phyloP scores from a whole-genome alignment of 768 basidiomycete species.

The Boletales sp. region DNA sequence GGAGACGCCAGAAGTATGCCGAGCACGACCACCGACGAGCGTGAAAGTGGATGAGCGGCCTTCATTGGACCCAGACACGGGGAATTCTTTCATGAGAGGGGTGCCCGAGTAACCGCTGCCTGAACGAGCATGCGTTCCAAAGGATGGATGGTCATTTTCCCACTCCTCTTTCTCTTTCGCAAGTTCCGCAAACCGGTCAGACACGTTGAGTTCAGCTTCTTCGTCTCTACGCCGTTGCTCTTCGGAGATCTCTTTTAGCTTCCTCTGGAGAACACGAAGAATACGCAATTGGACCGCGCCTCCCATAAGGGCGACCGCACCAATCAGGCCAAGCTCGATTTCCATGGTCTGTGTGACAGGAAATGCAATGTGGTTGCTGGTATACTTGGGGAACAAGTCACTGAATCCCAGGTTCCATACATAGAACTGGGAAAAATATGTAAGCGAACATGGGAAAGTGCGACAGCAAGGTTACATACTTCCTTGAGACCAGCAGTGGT shows the following conservation, averaged over 20 bases:
- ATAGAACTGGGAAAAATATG: constrained; percentile 65
- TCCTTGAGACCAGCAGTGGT: constrained; percentile 91
- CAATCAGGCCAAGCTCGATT: constrained; percentile 88
- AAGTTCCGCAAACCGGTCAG: constrained; percentile 61
- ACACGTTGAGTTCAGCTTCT: constrained; percentile 72
- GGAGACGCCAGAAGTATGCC: constrained; percentile 65
- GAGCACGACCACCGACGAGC: constrained; percentile 49
- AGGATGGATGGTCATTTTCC: constrained; percentile 80
- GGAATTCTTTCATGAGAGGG: constrained; percentile 65
- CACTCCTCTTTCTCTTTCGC: constrained; percentile 74
- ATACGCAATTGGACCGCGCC: constrained; percentile 88
- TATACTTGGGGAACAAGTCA: constrained; percentile 74
- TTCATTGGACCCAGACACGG: constrained; percentile 47
- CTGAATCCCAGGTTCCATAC: constrained; percentile 92
- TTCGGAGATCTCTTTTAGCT: constrained; percentile 73
- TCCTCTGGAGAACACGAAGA: constrained; percentile 72
- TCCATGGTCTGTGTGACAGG: constrained; percentile 89
- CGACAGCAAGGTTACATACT: constrained; percentile 39
- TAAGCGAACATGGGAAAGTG: constrained; percentile 6
- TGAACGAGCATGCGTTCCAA: constrained; percentile 56
- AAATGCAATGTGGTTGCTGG: constrained; percentile 62
- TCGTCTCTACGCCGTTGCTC: constrained; percentile 71
- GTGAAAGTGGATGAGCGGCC: constrained; percentile 44
- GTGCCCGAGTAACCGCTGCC: constrained; percentile 62
- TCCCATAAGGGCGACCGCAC: constrained; percentile 80